These are phyloP conservation scores for Vicia sativa DNA, from an alignment of 306 rosid genomes.

Conservation along the genomic window DNA sequence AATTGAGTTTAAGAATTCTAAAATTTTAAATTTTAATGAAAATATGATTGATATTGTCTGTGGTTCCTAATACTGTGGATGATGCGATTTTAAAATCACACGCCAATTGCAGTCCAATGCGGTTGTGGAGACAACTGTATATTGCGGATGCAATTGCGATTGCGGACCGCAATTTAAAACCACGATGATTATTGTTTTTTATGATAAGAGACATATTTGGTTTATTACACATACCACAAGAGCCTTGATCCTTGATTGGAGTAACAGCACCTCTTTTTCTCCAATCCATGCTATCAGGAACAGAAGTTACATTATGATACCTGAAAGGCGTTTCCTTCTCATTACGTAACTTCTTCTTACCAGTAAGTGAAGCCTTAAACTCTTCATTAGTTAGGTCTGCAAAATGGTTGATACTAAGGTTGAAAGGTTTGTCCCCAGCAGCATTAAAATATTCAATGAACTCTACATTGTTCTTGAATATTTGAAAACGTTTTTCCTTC, in stretches of 20 bases:
- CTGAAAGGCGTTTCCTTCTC: background rate
- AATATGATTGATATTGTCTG: too few species aligned
- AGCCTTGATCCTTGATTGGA: conserved; percentile 37
- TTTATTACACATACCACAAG: conserved; percentile 25
- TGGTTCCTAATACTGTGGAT: too few species aligned
- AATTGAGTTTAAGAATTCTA: too few species aligned
- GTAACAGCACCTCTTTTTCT: conserved; percentile 46
- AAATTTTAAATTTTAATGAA: too few species aligned
- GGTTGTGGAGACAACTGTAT: too few species aligned
- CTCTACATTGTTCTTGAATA: conserved; percentile 37
- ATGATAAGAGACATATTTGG: background rate
- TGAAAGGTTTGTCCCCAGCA: conserved; percentile 40
- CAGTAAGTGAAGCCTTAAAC: conserved; percentile 29
- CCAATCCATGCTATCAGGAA: conserved; percentile 40
- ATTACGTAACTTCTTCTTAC: background rate
- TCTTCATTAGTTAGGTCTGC: conserved; percentile 42
- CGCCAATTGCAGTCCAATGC: too few species aligned
- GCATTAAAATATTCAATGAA: conserved; percentile 42
- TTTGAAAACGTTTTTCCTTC: conserved; percentile 40
- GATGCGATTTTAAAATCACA: too few species aligned
- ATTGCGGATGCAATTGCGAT: too few species aligned
- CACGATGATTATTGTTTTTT: background rate
- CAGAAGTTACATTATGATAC: conserved; percentile 29
- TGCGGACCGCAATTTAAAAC: too few species aligned
- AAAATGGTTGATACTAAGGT: conserved; percentile 38